Evolutionary conservation across 2,329 filamentous ascomycete genomes (phyloP).

Genomic region (Aspergillus sergii): DNA sequence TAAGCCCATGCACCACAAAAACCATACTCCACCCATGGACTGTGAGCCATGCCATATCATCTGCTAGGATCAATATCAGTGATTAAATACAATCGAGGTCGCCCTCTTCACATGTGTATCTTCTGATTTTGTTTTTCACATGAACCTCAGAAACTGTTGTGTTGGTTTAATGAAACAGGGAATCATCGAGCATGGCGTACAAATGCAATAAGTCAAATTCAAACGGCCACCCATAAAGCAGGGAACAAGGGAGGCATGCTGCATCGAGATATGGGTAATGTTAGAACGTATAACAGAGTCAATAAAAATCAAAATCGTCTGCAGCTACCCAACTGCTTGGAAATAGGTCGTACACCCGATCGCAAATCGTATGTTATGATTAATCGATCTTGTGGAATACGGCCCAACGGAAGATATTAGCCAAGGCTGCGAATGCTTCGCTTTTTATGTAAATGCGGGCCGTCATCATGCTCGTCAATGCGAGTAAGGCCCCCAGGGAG

Average conservation of each 20-base stretch:
- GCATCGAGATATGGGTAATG: conserved; percentile 14
- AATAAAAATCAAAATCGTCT: conserved; percentile 6
- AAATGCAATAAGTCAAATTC: conserved; percentile 17
- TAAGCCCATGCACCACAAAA: not conserved
- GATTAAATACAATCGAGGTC: conserved; percentile 20
- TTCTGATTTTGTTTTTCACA: conserved; percentile 12
- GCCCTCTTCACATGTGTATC: conserved; percentile 24
- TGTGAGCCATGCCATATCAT: conserved; percentile 9
- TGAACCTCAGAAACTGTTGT: conserved; percentile 9
- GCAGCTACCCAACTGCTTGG: not conserved
- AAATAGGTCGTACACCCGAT: not conserved
- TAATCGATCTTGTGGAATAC: not conserved
- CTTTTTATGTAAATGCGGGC: conserved; percentile 47
- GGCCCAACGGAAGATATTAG: conserved; percentile 16
- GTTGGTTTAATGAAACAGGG: conserved; percentile 18
- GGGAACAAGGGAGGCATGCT: not conserved
- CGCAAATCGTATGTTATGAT: not conserved
- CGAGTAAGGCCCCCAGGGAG: conserved; percentile 48
- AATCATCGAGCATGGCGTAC: conserved; percentile 16
- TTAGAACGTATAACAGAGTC: conserved; percentile 19
- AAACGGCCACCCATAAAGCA: conserved; percentile 13
- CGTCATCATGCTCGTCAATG: conserved; percentile 47
- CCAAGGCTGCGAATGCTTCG: conserved; percentile 48
- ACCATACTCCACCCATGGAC: conserved; percentile 3
- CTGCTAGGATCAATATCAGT: conserved; percentile 6